Conservation (phyloP, 78 protist species). For the Speleostelium caveatum region DNA sequence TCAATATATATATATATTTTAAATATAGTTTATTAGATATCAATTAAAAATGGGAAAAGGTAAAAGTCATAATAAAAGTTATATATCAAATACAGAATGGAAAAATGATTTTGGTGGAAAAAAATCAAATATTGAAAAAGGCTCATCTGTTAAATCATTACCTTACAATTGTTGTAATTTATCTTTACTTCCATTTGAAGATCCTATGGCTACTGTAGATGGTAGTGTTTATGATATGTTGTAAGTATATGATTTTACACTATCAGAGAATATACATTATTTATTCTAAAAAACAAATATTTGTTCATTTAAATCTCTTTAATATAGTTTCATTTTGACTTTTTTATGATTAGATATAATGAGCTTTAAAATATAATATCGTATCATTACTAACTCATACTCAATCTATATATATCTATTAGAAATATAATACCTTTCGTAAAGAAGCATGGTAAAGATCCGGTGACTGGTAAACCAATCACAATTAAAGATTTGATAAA, state of each 20-base stretch:
- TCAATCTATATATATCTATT: background rate
- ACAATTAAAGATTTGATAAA: constrained; percentile 76
- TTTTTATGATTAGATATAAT: no score
- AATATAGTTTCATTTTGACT: no score
- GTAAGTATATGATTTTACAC: constrained; percentile 19
- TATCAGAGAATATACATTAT: background rate
- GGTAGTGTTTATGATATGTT: constrained; percentile 87
- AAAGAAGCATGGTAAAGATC: constrained; percentile 86
- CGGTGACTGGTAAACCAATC: constrained; percentile 91
- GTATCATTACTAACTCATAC: background rate
- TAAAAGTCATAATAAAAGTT: constrained; percentile 31
- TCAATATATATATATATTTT: background rate
- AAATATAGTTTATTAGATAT: background rate
- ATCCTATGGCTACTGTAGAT: constrained; percentile 85
- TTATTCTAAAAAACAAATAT: background rate
- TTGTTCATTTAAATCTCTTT: no score
- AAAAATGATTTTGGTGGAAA: constrained; percentile 78
- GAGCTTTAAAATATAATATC: no score
- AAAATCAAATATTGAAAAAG: background rate
- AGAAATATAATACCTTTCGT: constrained; percentile 90
- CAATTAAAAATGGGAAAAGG: constrained; percentile 5
- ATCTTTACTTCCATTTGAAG: constrained; percentile 85
- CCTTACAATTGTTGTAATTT: constrained; percentile 89
- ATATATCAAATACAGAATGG: constrained; percentile 83
- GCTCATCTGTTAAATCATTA: constrained; percentile 31